A percentile compares a stretch with the other conserved stretches of the same genome.
phyloP scores from a whole-genome alignment of 1,139 yeast species.

The Zygoascus hellenicus region DNA sequence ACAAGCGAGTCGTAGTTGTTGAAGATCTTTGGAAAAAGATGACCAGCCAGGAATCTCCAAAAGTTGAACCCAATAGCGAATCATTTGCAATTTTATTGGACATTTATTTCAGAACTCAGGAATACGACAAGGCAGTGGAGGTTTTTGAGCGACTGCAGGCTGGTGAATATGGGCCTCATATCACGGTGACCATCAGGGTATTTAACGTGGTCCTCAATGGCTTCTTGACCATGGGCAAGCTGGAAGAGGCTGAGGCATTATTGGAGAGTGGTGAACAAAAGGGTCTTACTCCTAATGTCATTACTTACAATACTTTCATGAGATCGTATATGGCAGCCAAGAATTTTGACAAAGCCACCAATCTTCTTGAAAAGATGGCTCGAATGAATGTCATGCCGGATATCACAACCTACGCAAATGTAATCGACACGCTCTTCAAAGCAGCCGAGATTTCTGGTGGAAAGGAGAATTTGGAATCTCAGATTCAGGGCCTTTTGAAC shows the following conservation, averaged over 20 bases:
- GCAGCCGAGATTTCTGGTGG: slow-evolving; percentile 43
- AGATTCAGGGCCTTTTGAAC: slow-evolving; percentile 35
- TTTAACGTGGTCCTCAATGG: slow-evolving; percentile 34
- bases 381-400: slow-evolving; percentile 48
- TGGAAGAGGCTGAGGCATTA: slow-evolving; percentile 29
- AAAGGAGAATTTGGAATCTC: slow-evolving; percentile 32
- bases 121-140: slow-evolving; percentile 32
- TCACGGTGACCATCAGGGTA: slow-evolving; percentile 26
- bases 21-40: slow-evolving; percentile 39
- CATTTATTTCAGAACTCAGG: slow-evolving; percentile 32
- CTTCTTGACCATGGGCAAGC: slow-evolving; percentile 24
- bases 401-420: slow-evolving; percentile 59
- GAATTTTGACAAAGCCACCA: slow-evolving; percentile 34
- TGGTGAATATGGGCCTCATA: slow-evolving; percentile 17
- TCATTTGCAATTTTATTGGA: slow-evolving; percentile 36
- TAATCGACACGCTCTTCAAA: slow-evolving; percentile 54
- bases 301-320: slow-evolving; percentile 40
- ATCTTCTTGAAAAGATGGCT: slow-evolving; percentile 35
- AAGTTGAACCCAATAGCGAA: slow-evolving; percentile 37
- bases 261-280: slow-evolving; percentile 31
- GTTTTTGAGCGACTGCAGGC: slow-evolving; percentile 24
- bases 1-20: slow-evolving; percentile 31
- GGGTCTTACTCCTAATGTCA: slow-evolving; percentile 33
- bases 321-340: slow-evolving; percentile 29
- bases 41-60: slow-evolving; percentile 23